Evolutionary conservation across 139 green algal genomes (phyloP).

Genomic region (Chlamydomonas applanata): DNA sequence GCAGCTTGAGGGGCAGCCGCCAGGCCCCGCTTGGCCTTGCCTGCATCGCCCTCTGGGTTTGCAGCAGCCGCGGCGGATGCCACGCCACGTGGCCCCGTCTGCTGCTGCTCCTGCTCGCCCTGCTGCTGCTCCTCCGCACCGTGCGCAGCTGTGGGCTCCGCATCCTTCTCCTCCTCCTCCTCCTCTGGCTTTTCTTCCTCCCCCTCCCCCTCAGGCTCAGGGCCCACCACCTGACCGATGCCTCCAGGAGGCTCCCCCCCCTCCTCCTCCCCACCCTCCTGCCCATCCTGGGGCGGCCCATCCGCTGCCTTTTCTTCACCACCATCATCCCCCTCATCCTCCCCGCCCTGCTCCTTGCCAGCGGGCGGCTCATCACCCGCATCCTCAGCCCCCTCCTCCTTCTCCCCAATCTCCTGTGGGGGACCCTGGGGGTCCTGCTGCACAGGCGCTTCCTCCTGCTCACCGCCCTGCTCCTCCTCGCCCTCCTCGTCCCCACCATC

Average conservation of each 20-base stretch:
- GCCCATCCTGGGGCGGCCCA: background rate
- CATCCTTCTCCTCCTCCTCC: conserved; percentile 17
- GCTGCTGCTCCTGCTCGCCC: conserved; percentile 30
- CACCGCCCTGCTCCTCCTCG: conserved; percentile 31
- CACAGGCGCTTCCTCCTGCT: conserved; percentile 26
- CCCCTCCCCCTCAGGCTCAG: background rate
- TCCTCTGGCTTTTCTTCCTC: conserved; percentile 19
- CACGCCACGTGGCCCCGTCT: conserved; percentile 57
- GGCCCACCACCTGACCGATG: background rate
- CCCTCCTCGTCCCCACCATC: conserved; percentile 64
- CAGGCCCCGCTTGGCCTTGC: background rate
- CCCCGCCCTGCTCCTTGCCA: conserved; percentile 11
- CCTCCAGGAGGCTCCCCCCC: background rate
- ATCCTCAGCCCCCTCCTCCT: conserved; percentile 27
- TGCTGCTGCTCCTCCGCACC: conserved; percentile 23
- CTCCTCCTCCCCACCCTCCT: conserved; percentile 8
- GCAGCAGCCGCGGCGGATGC: conserved; percentile 35
- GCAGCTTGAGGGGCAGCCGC: too few relatives aligned
- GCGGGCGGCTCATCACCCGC: conserved; percentile 35
- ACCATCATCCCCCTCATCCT: conserved; percentile 32
- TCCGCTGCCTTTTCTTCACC: conserved; percentile 11
- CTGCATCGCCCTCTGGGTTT: background rate
- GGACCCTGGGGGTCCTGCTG: conserved; percentile 5
- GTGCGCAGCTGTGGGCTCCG: conserved; percentile 20
- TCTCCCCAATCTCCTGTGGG: background rate